Evolutionary conservation across 2,329 filamentous ascomycete species (phyloP), one percentile per base, ranked within the genome.

Genomic region (Diplodia corticola): DNA sequence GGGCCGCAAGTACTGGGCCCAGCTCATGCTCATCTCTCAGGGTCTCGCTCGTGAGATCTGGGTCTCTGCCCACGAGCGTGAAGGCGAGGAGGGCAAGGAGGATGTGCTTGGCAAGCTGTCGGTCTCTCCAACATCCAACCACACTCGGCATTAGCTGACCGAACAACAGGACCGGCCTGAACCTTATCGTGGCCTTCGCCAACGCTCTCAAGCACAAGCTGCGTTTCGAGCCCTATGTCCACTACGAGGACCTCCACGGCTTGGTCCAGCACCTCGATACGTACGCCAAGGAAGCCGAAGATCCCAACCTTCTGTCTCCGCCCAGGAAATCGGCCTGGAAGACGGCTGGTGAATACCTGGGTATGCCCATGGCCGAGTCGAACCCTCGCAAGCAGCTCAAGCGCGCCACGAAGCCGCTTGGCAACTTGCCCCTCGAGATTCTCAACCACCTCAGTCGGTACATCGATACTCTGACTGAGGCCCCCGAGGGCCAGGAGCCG

Each of bases 361-460:
- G 92, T 4, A 77, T 96, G 5, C 87, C 89, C 0, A 91, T 94
- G 72, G 90, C 91, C 5, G 84, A 87, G 67, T 90, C 88, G 63
- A 95, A 95, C 78, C 92, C 92, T 0, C 85, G 90, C 66, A 93
- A 93, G 80, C 79, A 85, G 53, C 82, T 95, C 77, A 95, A 95
- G 83, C 84, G 85, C 50, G 86, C 90, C 15, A 85, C 86, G 69
- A 86, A 85, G 70, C 91, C 91, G 1, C 83, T 94, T 13, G 92
- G 92, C 64, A 93, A 96, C 76, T 82, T 94, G n/a, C 92, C 92
- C 0, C 82, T 94, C 9, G 92, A 96, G 75, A 91, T 95, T 63
- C 81, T 95, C 33, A 89, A 85, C 73, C 89, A 94, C 74, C 77
- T 95, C 4, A 86, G 86, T 22, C 79, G 87, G 26, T 90, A 90